phyloP scores from a whole-genome alignment of 805 yeast species.

The Kluyveromyces nonfermentans region DNA sequence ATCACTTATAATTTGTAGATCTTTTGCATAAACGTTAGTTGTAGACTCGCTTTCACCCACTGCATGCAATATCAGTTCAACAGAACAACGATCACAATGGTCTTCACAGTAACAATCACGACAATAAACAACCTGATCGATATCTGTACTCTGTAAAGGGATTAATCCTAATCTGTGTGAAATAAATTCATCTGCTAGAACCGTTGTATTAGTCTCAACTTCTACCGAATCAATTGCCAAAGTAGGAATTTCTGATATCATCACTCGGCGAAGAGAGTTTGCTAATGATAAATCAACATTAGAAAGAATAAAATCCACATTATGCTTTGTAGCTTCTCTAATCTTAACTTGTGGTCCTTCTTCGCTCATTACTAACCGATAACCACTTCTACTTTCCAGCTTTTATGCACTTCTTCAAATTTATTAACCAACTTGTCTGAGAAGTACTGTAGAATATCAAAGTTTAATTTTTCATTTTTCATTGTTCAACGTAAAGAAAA shows the following conservation, averaged over 20 bases:
- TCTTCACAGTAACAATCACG: slow-evolving; percentile 98
- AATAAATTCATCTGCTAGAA: slow-evolving; percentile 92
- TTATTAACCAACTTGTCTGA: neutral
- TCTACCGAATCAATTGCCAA: slow-evolving; percentile 94
- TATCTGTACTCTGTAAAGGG: slow-evolving; percentile 78
- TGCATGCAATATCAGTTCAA: slow-evolving; percentile 78
- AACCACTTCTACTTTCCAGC: neutral
- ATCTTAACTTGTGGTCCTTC: slow-evolving; percentile 72
- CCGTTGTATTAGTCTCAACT: slow-evolving; percentile 85
- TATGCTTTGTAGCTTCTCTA: slow-evolving; percentile 75
- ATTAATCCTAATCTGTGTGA: slow-evolving; percentile 90
- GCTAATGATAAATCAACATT: slow-evolving; percentile 87
- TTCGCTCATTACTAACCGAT: slow-evolving; percentile 19
- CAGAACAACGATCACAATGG: slow-evolving; percentile 92
- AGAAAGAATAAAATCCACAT: slow-evolving; percentile 80
- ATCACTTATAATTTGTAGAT: slow-evolving; percentile 42
- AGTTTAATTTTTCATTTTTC: neutral
- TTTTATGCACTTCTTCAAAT: too few species aligned
- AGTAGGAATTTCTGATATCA: slow-evolving; percentile 95
- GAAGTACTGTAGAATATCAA: neutral
- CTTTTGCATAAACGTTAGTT: slow-evolving; percentile 84
- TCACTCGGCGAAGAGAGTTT: slow-evolving; percentile 81
- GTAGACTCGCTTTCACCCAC: slow-evolving; percentile 80
- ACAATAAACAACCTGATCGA: slow-evolving; percentile 75
- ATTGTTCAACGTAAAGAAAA: neutral